These are phyloP conservation scores for Talaromyces islandicus DNA, from an alignment of 2,329 filamentous ascomycete species.

Conservation along the genomic window DNA sequence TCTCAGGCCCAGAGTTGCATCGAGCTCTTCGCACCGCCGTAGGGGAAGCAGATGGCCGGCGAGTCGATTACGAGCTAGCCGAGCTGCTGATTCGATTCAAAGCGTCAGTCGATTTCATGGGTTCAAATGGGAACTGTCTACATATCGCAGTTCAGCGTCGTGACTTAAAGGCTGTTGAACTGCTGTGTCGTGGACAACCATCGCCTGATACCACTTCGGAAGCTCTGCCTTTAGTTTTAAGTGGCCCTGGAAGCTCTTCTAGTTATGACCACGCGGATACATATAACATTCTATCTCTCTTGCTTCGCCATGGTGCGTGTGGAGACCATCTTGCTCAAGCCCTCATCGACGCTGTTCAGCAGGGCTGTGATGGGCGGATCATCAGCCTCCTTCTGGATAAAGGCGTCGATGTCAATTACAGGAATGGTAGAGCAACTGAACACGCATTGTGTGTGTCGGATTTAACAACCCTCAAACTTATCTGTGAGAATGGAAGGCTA, in stretches of 20 bases:
- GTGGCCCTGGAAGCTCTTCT: background rate
- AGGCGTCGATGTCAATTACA: background rate
- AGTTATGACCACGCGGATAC: background rate
- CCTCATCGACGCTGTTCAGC: background rate
- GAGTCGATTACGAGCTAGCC: background rate
- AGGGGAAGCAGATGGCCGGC: background rate
- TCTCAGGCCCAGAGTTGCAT: background rate
- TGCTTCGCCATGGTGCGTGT: background rate
- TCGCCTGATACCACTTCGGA: background rate
- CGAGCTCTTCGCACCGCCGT: background rate
- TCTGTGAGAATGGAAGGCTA: background rate
- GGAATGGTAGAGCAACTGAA: background rate
- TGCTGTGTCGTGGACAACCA: background rate
- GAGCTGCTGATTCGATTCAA: background rate
- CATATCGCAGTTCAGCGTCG: background rate
- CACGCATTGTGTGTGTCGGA: background rate
- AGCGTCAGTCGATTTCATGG: conserved; percentile 2
- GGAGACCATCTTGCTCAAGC: background rate
- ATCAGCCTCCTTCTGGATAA: background rate
- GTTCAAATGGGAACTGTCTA: background rate
- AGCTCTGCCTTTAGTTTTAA: conserved; percentile 2
- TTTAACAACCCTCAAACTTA: background rate
- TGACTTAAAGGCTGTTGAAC: background rate
- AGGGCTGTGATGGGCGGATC: background rate
- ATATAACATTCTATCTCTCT: background rate